Conservation (phyloP, 140 eudicot species). For the Bidens hawaiensis region DNA sequence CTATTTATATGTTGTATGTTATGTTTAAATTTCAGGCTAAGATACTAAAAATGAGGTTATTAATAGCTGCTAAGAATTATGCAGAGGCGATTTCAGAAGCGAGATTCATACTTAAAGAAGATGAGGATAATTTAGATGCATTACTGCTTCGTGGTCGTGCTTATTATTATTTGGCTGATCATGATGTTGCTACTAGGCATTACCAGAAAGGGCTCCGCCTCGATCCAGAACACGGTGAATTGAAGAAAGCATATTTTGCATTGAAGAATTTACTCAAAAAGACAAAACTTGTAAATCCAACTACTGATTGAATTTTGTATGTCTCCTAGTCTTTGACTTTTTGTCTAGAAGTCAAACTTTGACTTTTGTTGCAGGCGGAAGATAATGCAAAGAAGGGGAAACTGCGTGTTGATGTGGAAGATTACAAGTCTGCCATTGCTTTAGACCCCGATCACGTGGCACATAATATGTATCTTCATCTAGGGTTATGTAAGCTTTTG, state of each 20-base stretch:
- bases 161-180: constrained; percentile 92
- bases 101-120: constrained; percentile 79
- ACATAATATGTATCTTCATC: too few relatives aligned
- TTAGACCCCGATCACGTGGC: constrained; percentile 19
- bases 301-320: too few relatives aligned
- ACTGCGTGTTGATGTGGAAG: constrained; percentile 83
- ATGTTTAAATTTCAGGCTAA: too few relatives aligned
- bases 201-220: constrained; percentile 91
- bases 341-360: too few relatives aligned
- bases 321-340: too few relatives aligned
- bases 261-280: constrained; percentile 77
- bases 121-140: constrained; percentile 70
- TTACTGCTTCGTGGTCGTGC: constrained; percentile 87
- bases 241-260: constrained; percentile 91
- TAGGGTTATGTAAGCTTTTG: constrained; percentile 78
- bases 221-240: constrained; percentile 84
- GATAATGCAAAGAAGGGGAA: constrained; percentile 86
- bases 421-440: constrained; percentile 74
- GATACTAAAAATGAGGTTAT: too few relatives aligned
- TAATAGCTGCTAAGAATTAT: constrained; percentile 68
- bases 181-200: constrained; percentile 93
- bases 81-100: constrained; percentile 72
- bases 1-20: constrained; percentile 67
- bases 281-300: constrained; percentile 68
- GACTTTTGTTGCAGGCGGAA: too few relatives aligned